Evolutionary conservation across 768 basidiomycete species (phyloP).

Genomic region (Amanita exitialis): DNA sequence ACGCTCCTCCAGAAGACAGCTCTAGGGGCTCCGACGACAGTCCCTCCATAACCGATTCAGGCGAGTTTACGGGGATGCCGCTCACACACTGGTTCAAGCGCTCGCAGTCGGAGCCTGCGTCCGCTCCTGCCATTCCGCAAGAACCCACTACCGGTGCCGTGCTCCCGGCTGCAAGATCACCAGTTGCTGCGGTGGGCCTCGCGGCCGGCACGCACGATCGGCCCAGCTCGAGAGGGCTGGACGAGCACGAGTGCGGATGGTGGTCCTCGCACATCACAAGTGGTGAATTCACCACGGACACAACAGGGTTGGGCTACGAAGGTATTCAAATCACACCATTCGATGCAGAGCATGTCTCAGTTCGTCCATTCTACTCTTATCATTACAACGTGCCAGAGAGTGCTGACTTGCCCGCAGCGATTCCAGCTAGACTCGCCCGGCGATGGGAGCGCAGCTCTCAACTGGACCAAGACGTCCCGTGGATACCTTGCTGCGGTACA

Average conservation of each 20-base stretch:
- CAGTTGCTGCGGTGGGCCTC: background rate
- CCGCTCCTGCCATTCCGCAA: conserved; percentile 8
- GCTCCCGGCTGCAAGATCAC: background rate
- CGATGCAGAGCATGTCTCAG: background rate
- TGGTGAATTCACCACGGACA: background rate
- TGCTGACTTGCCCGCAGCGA: background rate
- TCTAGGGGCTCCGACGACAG: background rate
- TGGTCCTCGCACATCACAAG: background rate
- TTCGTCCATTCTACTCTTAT: background rate
- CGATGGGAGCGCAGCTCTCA: background rate
- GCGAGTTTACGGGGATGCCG: conserved; percentile 19
- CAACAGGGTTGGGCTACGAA: background rate
- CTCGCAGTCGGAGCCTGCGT: conserved; percentile 44
- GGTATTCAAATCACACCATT: background rate
- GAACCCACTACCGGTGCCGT: background rate
- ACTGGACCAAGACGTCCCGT: conserved; percentile 2
- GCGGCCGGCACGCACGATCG: background rate
- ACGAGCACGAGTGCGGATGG: conserved; percentile 1
- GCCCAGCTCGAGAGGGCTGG: background rate
- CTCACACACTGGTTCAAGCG: conserved; percentile 61
- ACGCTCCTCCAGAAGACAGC: background rate
- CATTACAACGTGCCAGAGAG: background rate
- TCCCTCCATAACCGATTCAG: background rate
- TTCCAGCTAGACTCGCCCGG: background rate
- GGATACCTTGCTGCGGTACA: conserved; percentile 1